Base-by-base conservation (phyloP, 2,329 filamentous ascomycete species). In the Fusarium tjaetaba region DNA sequence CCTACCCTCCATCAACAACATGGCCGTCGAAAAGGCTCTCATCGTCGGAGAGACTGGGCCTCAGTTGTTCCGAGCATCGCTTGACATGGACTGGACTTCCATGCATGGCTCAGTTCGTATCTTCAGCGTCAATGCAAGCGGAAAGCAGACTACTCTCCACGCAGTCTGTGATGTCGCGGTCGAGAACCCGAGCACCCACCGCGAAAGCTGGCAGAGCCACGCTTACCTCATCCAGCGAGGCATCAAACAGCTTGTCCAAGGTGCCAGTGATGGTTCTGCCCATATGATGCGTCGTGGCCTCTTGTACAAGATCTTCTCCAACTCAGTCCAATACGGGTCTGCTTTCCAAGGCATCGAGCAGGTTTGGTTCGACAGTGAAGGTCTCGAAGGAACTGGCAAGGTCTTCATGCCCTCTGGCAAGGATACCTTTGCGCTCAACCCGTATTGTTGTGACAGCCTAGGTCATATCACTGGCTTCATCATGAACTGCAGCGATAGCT, bases 231-330 rank as follows among this genome's bases (percentile, higher is more conserved):
- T 61, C 0, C 59, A 57, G 7, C 15, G 58, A 24, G 32, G 58
- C 0, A 61, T 61, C 5, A 10, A 3, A 1, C 48, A 61, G 1
- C 58, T 59, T 7, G 15, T 48, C 1, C 7, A 36, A 36, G 56
- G 42, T 1, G 42, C 42, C 3, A 10, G 30, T 20, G 41, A 59
- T 13, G 56, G 42, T 0, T 16, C 56, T 2, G 26, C 42, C 4
- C 56, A 59, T 3, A 68, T 67, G 13, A 51, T 80, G 52, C 74
- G 76, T 9, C 69, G 67, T 20, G 60, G 65, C 22, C 73, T 80
- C 43, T 43, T 78, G 9, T 96, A 96, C 87, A 95, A 95, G 83
- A 87, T 90, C 2, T 89, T 90, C 75, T 60, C 72, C 14, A 76
- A 81, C 16, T 85, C 91, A 1, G 89, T 91, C 11, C 87, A 90